Evolutionary conservation across 2,329 filamentous ascomycete species (phyloP), one percentile per base, ranked within the genome.

Genomic region (Sarocladium kiliense): DNA sequence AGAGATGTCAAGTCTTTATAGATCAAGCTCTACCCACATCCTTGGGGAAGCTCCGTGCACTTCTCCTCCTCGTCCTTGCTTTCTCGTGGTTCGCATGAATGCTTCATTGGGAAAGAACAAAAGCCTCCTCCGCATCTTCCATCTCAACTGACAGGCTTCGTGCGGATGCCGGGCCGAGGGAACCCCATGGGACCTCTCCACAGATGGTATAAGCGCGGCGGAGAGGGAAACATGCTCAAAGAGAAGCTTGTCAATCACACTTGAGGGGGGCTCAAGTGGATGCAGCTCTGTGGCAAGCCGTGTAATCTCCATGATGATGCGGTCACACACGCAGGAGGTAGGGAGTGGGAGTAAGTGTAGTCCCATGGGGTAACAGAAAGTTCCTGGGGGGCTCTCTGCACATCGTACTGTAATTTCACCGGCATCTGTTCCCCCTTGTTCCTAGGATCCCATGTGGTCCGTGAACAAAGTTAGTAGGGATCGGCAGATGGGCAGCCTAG

Each of bases 401-500:
- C 36, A 39, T 39, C 36, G 36, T 39, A 39, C 36, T 39, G 9
- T 39, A 39, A 39, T n/a, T 39, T n/a, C 12, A 39, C 36, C 41
- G 41, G 41, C 41, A 21, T 25, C 19, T 44, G 16, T n/a, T 26
- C 27, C 44, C 19, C 25, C 44, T n/a, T 47, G 23, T 47, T 30
- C 25, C 44, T 47, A 6, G 10, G n/a, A 21, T n/a, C 26, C 44
- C n/a, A 44, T 25, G 41, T 44, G 44, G 26, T 51, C 47, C 47
- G 47, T 32, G 47, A 51, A 36, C 47, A 36, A 36, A 36, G 47
- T 36, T 36, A 18, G 47, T 23, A 51, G 47, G 47, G 47, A 51
- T 51, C 47, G 47, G 47, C 47, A 51, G 47, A 34, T 51, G 47
- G 47, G 25, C 44, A 30, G 44, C 25, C 44, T 32, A 32, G 23